Percentiles rank a stretch among this genome's conserved stretches.
phyloP scores from a whole-genome alignment of 257 asterid species.

The Avicennia marina region DNA sequence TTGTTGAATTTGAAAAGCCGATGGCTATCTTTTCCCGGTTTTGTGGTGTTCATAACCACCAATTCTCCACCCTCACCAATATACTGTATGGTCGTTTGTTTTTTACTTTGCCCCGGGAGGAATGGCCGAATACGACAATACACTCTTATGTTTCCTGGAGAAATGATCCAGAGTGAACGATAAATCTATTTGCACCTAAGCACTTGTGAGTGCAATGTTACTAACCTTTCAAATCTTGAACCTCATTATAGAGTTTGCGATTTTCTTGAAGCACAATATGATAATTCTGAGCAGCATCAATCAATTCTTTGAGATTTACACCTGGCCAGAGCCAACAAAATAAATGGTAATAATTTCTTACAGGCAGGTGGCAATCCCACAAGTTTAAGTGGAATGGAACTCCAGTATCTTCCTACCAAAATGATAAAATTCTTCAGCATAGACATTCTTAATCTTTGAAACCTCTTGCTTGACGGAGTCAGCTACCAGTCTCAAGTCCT shows the following conservation, averaged over 20 bases:
- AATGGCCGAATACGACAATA: constrained; percentile 91
- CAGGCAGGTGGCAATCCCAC: background rate
- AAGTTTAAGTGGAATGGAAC: constrained; percentile 13
- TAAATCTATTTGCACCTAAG: constrained; percentile 20
- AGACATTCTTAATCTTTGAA: constrained; percentile 46
- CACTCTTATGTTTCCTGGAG: constrained; percentile 82
- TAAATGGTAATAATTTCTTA: background rate
- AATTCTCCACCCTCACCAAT: constrained; percentile 91
- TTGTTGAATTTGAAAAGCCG: constrained; percentile 91
- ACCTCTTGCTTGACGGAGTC: constrained; percentile 76
- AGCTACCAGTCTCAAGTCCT: constrained; percentile 71
- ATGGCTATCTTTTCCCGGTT: constrained; percentile 80
- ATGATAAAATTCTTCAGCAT: constrained; percentile 55
- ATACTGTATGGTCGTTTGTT: constrained; percentile 70
- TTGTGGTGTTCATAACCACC: constrained; percentile 69
- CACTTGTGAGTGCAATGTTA: constrained; percentile 9
- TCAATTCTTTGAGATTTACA: constrained; percentile 58
- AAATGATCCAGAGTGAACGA: constrained; percentile 14
- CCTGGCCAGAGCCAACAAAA: constrained; percentile 32
- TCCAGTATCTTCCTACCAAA: constrained; percentile 48
- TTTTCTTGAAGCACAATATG: constrained; percentile 81
- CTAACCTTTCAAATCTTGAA: constrained; percentile 95
- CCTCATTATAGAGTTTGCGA: constrained; percentile 86
- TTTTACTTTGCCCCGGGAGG: constrained; percentile 66
- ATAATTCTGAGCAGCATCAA: constrained; percentile 86